Evolutionary conservation across 192 early-diverging fungal species (phyloP).

Genomic region (Podochytrium sp.): DNA sequence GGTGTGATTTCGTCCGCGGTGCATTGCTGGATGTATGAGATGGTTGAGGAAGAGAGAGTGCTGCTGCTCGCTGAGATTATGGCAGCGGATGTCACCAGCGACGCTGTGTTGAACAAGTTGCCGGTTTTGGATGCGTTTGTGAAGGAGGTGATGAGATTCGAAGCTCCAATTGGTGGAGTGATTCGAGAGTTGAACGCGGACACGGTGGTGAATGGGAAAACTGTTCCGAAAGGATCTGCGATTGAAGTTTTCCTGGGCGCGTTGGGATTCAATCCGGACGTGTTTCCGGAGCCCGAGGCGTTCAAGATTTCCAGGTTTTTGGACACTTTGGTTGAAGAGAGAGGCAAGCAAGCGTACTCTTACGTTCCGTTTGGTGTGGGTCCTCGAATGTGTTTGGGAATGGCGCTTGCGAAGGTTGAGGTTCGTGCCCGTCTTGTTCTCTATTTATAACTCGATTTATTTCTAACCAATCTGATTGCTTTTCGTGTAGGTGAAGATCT

Average conservation of each 20-base stretch:
- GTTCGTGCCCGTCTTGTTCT: too few relatives aligned
- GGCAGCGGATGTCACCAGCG: background rate
- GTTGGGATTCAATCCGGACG: background rate
- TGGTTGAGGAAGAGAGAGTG: background rate
- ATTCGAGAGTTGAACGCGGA: background rate
- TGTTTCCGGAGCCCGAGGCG: background rate
- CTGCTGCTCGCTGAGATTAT: background rate
- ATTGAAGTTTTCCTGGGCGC: background rate
- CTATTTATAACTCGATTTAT: too few relatives aligned
- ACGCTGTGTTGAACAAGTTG: background rate
- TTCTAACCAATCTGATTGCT: background rate
- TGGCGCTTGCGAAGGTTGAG: conserved; percentile 6
- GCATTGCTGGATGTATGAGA: background rate
- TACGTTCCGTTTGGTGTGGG: conserved; percentile 10
- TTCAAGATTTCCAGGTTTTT: conserved; percentile 13
- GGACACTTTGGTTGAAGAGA: background rate
- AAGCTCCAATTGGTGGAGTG: background rate
- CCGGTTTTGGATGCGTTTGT: conserved; percentile 27
- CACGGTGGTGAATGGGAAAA: background rate
- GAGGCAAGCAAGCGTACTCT: background rate
- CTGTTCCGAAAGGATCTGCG: background rate
- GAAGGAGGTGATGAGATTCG: conserved; percentile 10
- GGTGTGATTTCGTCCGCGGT: background rate
- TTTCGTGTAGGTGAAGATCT: background rate
- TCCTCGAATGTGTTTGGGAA: conserved; percentile 11